Base-by-base conservation (phyloP, 2,329 filamentous ascomycete species). In the Penicillium sp. region DNA sequence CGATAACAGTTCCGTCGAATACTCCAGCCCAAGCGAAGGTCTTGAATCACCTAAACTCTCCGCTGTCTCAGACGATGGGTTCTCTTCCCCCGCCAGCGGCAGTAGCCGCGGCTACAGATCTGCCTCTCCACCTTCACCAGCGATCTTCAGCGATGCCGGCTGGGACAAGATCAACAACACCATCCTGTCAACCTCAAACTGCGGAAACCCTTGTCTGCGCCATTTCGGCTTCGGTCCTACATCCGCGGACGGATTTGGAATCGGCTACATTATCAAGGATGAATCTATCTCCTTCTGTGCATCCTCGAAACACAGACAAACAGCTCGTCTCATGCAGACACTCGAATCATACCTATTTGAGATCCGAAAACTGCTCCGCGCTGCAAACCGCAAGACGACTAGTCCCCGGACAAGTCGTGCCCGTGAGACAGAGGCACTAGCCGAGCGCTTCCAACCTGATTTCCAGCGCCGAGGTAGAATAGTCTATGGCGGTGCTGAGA, bases 181-280 rank as follows among this genome's bases (percentile, higher is more conserved):
- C 9, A 91, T 98, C 62, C 81, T 99, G 39, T 96, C 91, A 7
- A 98, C 95, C 0, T 97, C 93, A n/a, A 99, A 99, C 80, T 99
- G 95, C 75, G 95, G 95, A 58, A 99, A 98, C 75, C 95, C 95
- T 0, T 92, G 89, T 0, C 86, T 99, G 19, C 88, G 95, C 2
- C 93, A 98, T 68, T 99, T 99, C 68, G 95, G 95, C 3, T 99
- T 99, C 72, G 95, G 95, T 0, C 95, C 95, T 1, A 96, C 93
- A 0, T 93, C 91, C 0, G 93, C 88, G 2, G 92, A 97, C 64
- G 95, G 95, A 0, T 98, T 98, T 70, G 95, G 95, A 29, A 97
- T 99, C 55, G 95, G 95, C 2, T 99, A 99, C 78, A 98, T 99
- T 69, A 97, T 99, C 83, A 99, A 99, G 77, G 92, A 96, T 65